phyloP scores from a whole-genome alignment of 2,329 filamentous ascomycete species.

The Monosporascus sp. region DNA sequence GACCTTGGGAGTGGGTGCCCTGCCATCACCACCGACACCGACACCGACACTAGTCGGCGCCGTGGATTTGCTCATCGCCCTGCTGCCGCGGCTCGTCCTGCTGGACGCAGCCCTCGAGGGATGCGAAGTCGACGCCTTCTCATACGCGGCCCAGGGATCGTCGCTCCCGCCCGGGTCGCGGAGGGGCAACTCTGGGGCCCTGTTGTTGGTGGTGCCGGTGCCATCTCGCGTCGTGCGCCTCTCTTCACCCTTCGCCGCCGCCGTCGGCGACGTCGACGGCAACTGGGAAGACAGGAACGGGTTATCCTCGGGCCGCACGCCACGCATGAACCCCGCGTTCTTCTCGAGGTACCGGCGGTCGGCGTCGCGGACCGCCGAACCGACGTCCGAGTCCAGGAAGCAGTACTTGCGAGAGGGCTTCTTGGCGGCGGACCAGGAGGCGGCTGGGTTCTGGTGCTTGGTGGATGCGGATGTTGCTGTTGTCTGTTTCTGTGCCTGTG shows the following conservation, averaged over 20 bases:
- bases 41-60: neutral
- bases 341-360: slow-evolving; percentile 10
- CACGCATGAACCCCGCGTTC: slow-evolving; percentile 6
- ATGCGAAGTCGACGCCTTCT: neutral
- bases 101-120: neutral
- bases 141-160: neutral
- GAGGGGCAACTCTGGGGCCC: neutral
- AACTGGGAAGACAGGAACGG: slow-evolving; percentile 2
- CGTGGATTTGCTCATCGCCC: neutral
- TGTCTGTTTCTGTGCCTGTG: neutral
- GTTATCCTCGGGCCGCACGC: slow-evolving; percentile 5
- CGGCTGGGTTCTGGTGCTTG: neutral
- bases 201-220: neutral
- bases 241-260: neutral
- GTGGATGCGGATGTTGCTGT: neutral
- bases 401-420: slow-evolving; percentile 7
- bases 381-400: slow-evolving; percentile 11
- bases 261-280: neutral
- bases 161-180: neutral
- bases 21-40: neutral
- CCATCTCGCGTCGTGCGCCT: neutral
- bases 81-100: neutral
- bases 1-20: neutral
- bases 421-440: slow-evolving; percentile 2
- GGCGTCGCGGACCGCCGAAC: slow-evolving; percentile 3